Percentiles rank a stretch among this genome's conserved stretches.
phyloP scores from a whole-genome alignment of 2,329 filamentous ascomycete species.

The Xylariaceae sp. region DNA sequence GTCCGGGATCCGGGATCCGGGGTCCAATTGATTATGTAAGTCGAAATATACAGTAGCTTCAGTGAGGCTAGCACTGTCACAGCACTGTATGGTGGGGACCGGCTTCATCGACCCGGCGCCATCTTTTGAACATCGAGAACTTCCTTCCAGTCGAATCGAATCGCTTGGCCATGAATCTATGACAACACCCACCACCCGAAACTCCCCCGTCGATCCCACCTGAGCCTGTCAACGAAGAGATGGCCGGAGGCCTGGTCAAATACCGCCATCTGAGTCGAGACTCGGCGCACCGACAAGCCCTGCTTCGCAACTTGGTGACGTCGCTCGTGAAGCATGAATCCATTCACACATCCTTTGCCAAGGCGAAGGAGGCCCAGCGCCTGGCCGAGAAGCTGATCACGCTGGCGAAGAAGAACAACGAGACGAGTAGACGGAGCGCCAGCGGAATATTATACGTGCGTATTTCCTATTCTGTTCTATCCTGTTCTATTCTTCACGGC shows the following conservation, averaged over 20 bases:
- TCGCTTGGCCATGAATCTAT: too few species aligned
- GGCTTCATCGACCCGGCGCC: neutral
- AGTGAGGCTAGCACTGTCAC: neutral
- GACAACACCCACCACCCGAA: neutral
- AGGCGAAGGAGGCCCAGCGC: slow-evolving; percentile 94
- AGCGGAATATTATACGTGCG: slow-evolving; percentile 79
- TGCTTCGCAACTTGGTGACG: slow-evolving; percentile 92
- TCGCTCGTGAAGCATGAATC: slow-evolving; percentile 90
- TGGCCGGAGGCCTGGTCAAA: slow-evolving; percentile 83
- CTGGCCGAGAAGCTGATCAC: slow-evolving; percentile 93
- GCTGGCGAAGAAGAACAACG: slow-evolving; percentile 86
- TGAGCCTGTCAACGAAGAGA: slow-evolving; percentile 33
- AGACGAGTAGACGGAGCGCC: slow-evolving; percentile 70
- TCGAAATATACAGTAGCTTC: neutral
- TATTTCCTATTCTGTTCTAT: slow-evolving; percentile 12
- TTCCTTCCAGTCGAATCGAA: too few species aligned
- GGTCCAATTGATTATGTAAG: too few species aligned
- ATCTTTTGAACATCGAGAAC: too few species aligned
- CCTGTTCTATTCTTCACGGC: too few species aligned
- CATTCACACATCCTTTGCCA: slow-evolving; percentile 91
- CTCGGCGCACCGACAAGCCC: slow-evolving; percentile 82
- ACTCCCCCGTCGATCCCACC: neutral
- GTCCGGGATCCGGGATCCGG: too few species aligned
- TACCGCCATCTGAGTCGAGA: slow-evolving; percentile 83
- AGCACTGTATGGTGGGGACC: neutral